Percentiles rank a stretch among this genome's conserved stretches.
These are phyloP conservation scores for Aspergillus asperescens DNA, from an alignment of 495 filamentous ascomycete genomes.

Conservation along the genomic window DNA sequence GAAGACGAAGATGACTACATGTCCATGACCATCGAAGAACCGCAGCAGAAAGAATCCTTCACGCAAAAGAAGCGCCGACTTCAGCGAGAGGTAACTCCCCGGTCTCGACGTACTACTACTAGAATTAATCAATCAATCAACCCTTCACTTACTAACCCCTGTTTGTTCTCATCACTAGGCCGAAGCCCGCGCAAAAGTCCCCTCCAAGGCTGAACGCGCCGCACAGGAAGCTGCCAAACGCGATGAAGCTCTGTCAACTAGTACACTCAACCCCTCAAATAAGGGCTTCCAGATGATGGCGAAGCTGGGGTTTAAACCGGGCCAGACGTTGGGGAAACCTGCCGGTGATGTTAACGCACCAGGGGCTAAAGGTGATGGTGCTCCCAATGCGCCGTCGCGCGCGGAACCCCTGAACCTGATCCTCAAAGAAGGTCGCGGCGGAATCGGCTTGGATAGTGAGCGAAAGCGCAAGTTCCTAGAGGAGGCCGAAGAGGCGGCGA, in stretches of 20 bases:
- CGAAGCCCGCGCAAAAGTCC: constrained; percentile 41
- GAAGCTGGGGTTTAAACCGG: constrained; percentile 82
- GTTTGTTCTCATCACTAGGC: constrained; percentile 24
- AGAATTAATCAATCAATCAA: too few relatives aligned
- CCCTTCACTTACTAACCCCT: too few relatives aligned
- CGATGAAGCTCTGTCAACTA: constrained; percentile 66
- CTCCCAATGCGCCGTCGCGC: constrained; percentile 21
- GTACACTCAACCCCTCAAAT: constrained; percentile 56
- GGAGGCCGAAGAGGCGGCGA: constrained; percentile 52
- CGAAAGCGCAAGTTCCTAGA: constrained; percentile 76
- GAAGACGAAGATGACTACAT: constrained; percentile 61
- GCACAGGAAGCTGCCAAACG: constrained; percentile 62
- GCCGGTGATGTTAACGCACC: constrained; percentile 2
- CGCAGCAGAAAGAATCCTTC: constrained; percentile 50
- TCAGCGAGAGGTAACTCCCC: constrained; percentile 46
- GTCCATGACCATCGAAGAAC: constrained; percentile 57
- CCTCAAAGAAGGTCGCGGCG: constrained; percentile 76
- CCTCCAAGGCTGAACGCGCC: constrained; percentile 76
- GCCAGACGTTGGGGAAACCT: constrained; percentile 62
- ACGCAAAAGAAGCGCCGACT: constrained; percentile 50
- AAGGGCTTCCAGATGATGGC: constrained; percentile 96
- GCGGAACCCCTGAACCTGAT: constrained; percentile 63
- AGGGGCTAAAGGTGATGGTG: background rate
- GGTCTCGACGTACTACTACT: background rate
- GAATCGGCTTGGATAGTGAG: constrained; percentile 79